Base-by-base conservation (phyloP, 2,329 filamentous ascomycete genomes). In the Ceratocystis diversiconidia region DNA sequence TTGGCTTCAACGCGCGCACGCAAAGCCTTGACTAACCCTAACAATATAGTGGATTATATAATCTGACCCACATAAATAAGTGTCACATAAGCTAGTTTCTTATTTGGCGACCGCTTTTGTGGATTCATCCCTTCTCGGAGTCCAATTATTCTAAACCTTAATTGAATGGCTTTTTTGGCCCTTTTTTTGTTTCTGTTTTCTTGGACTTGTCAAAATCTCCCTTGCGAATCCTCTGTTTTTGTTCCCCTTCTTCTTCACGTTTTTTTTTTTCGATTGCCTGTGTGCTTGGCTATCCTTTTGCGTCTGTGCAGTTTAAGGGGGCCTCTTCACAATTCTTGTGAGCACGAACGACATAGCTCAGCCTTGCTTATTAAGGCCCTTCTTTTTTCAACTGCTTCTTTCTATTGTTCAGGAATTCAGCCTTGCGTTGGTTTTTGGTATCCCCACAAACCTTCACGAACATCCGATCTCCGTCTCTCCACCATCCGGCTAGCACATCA, bases 361-460 rank as follows among this genome's bases (percentile, higher is more conserved):
- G 61, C 41, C 22, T 46, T 62, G 61, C 28, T 28, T 61, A 43
- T 25, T 25, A 28, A 62, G 41, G 41, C 50, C 10, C 10, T 22
- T 52, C n/a, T 8, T 63, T 44, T 63, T 63, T 63, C 22, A 17
- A 46, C 46, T 50, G 12, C 41, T 50, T 46, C 41, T 63, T 28
- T 44, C 36, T 22, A 5, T 52, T n/a, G 22, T 22, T 25, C n/a
- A 6, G n/a, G 2, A 25, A n/a, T 10, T 25, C 48, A 52, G 48
- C 48, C 50, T 55, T 25, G 50, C 50, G n/a, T 55, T 22, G n/a
- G 19, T 30, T 25, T 22, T 15, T 28, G n/a, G 19, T 15, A 25
- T 22, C 50, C 19, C 22, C 50, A 55, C n/a, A 8, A 19, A 25
- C 30, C 17, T 30, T 12, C 30, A 41, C 30, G 3, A 36, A 30